Evolutionary conservation across 2,329 filamentous ascomycete genomes (phyloP), one percentile per base, ranked within the genome.

Genomic region (Diaporthe caulivora): DNA sequence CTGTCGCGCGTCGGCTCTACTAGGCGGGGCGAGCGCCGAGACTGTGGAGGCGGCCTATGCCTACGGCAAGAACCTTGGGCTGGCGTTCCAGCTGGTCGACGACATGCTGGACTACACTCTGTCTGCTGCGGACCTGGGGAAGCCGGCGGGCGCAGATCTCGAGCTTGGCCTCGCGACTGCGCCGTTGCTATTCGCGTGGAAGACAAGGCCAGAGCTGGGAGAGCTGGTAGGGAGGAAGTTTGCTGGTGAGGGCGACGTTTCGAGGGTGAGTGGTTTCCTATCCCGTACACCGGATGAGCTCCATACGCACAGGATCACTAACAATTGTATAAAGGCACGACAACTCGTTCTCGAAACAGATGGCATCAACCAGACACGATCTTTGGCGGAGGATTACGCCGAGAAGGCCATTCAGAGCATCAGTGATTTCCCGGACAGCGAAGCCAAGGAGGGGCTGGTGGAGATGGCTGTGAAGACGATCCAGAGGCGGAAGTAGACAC

Each of bases 101-200:
- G 97, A 99, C 81, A 94, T 99, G 93, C 88, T 99, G 78, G 97
- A 99, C 83, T 99, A 98, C 82, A 98, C 97, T 0, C 90, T 95
- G 75, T 95, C 90, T 71, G 95, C 92, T 54, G 89, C 90, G 74
- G 95, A 98, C 81, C 86, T 99, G 54, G 97, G 97, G 31, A 99
- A 99, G 85, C 97, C 97, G 2, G 94, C 96, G 7, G 97, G 96
- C 53, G 97, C 97, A 40, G 97, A 99, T 83, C 84, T 99, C 75
- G 95, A 98, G 84, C 86, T 99, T 40, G 97, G 97, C 6, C 88
- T 99, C 72, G 97, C 97, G 55, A 99, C 97, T 17, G 97, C 97
- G 17, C 97, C 97, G 21, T 85, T 99, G 76, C 85, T 99, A 54
- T 99, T 98, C 85, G 97, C 97, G 0, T 99, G 97, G 97, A 95